Evolutionary conservation across 2,329 filamentous ascomycete genomes (phyloP), one percentile per base, ranked within the genome.

Genomic region (Zymoseptoria crescenta): DNA sequence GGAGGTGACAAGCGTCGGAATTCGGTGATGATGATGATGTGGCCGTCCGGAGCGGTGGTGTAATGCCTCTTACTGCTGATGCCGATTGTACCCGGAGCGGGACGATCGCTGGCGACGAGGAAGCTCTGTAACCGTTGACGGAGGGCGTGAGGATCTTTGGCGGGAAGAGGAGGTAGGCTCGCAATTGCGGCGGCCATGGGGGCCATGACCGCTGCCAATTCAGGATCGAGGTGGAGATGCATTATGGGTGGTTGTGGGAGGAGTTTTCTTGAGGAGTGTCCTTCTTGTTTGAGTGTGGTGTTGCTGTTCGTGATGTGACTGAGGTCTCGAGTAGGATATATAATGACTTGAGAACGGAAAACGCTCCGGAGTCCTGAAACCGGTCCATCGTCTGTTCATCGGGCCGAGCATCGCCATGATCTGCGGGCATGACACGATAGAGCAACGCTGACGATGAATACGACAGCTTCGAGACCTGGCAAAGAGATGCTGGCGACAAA

Each of bases 121-220:
- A 56, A 56, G 28, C 48, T 30, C 19, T 57, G 45, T 35, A 56
- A 50, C 1, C 19, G 29, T n/a, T 52, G 55, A 55, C 64, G 59
- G 24, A 63, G 52, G 28, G 54, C 56, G 16, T 62, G 52, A 19
- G 58, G 64, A 50, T 67, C 62, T 29, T 62, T 62, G 24, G 56
- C 55, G 10, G 58, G 56, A 3, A 61, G 55, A 50, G 61, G 51
- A 8, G 62, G 51, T 13, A 49, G 24, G 1, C 61, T 53, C 8
- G 61, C 58, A n/a, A 64, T 41, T 10, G 53, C 29, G 20, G 62
- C 57, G 24, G 55, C 54, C 35, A 62, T 28, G 10, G 62, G 62
- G 4, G 58, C 62, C 5, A 64, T 28, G 27, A 55, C 62, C 10
- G 58, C 55, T 13, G 55, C 60, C 30, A 58, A 57, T 45, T 64